Base-by-base conservation (phyloP, 208 protist genomes). In the Acanthamoeba triangularis region DNA sequence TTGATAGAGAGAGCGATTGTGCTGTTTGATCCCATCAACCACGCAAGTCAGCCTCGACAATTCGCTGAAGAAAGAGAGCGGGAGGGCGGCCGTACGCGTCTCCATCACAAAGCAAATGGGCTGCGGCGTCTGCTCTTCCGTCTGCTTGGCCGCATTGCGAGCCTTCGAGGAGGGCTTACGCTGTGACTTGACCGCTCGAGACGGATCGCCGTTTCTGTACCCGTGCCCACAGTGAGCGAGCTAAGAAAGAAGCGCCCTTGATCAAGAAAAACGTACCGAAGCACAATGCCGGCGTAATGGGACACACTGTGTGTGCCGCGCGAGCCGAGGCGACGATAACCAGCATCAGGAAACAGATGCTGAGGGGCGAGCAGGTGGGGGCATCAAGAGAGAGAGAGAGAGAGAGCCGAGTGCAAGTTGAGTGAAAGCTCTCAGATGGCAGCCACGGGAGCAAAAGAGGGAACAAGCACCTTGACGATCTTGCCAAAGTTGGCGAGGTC, bases 401-500 rank as follows among this genome's bases (percentile, higher is more conserved):
- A 61, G 20, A 61, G 16, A 23, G 20, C 54, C 16, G 37, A 41
- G 37, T 1, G 37, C 37, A 41, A 1, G 37, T 41, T 41, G 37
- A 41, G 37, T 41, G 37, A 41, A 41, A 41, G 37, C 37, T 41
- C 37, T 41, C 37, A 41, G 2, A 41, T 41, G 37, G 37, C 37
- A 3, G 37, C 37, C 37, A 41, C 37, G 37, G 54, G 20, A 61
- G 37, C 37, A 41, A 41, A 44, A 0, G 69, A 47, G 69, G 11
- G 37, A 47, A 2, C 11, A 2, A 11, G 69, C 37, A 78, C 69
- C 69, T 41, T 30, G 69, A 78, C 69, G 0, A 47, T 47, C 37
- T 78, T 78, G 69, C 69, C 69, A 78, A 78, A 78, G 69, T 78
- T 44, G 30, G 69, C 69, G 28, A 41, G 69, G 6, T 47, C 37